Percentiles rank a stretch among this genome's conserved stretches.
These are phyloP conservation scores for Collybia mongolica DNA, from an alignment of 768 basidiomycete species.

Conservation along the genomic window DNA sequence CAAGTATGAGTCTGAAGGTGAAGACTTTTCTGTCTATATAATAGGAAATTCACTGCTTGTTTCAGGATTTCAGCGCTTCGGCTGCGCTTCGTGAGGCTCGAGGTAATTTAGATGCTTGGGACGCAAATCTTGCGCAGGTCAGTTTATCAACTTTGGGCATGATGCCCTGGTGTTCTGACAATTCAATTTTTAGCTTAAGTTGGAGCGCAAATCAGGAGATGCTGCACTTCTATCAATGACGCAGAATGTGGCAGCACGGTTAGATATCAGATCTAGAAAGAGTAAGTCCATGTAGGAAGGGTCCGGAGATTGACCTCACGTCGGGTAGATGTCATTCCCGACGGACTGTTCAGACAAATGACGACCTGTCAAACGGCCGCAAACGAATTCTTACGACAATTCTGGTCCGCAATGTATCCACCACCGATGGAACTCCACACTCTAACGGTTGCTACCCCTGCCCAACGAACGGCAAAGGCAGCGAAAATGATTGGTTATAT, in stretches of 20 bases:
- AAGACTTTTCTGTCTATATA: too few species aligned
- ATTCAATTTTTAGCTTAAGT: constrained; percentile 47
- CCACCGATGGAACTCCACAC: constrained; percentile 57
- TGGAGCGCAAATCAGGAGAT: constrained; percentile 68
- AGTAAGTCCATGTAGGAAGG: constrained; percentile 39
- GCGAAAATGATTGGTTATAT: constrained; percentile 89
- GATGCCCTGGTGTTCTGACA: background rate
- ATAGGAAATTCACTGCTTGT: too few species aligned
- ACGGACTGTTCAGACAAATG: constrained; percentile 78
- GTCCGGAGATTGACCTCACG: constrained; percentile 4
- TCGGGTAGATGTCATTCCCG: constrained; percentile 72
- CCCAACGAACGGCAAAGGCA: constrained; percentile 75
- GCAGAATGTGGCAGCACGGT: constrained; percentile 68
- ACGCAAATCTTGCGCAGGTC: constrained; percentile 55
- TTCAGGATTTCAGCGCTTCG: constrained; percentile 45
- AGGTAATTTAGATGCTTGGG: constrained; percentile 55
- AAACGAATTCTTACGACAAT: constrained; percentile 95
- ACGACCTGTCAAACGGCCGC: constrained; percentile 89
- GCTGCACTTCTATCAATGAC: constrained; percentile 75
- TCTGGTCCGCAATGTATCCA: constrained; percentile 88
- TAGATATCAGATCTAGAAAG: constrained; percentile 65
- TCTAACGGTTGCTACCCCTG: constrained; percentile 48
- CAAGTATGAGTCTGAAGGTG: too few species aligned
- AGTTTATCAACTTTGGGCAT: constrained; percentile 7
- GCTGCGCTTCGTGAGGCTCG: constrained; percentile 47